Evolutionary conservation across 129 eudicot genomes (phyloP), one percentile per base, ranked within the genome.

Genomic region (Tagetes patula): DNA sequence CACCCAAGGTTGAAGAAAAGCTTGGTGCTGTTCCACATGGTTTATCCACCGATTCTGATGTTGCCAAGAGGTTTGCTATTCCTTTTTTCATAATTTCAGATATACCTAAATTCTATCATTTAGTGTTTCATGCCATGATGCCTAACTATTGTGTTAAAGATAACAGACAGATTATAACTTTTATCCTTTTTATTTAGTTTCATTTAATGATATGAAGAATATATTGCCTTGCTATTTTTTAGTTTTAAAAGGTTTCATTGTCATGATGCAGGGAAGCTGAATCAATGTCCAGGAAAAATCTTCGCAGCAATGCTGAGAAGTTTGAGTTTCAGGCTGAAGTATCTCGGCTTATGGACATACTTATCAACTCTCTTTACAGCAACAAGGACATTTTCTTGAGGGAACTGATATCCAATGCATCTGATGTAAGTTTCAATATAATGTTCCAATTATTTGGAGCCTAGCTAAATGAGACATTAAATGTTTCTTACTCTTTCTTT

Each of bases 241-340:
- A 0, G 38, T 45, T n/a, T 27, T 36, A 68, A 43, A 63, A 30
- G 43, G 70, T 6, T 20, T 55, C 13, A 9, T 38, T 37, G 53
- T 76, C 12, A 43, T 74, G 82, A 56, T 80, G 38, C 75, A 94
- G 99, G 86, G 99, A 94, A 79, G 82, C 97, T 11, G 97, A 90
- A 49, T 94, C 99, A 1, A 94, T 94, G 80, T 88, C 99, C 10
- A 90, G 88, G 82, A 94, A 76, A 67, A 84, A 79, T 2, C 96
- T 88, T 49, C 96, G 99, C 67, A 78, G 84, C 64, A 85, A 71
- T 71, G 99, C 96, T 47, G 91, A 94, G 89, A 94, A 94, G 84
- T 94, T 90, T 65, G 94, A 94, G 89, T 94, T 94, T 71, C 99
- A 94, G 83, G 99, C 97, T 46, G 99, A 94, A 85, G 97, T 94